phyloP scores from a whole-genome alignment of 306 rosid species.

The Fragaria nilgerrensis region DNA sequence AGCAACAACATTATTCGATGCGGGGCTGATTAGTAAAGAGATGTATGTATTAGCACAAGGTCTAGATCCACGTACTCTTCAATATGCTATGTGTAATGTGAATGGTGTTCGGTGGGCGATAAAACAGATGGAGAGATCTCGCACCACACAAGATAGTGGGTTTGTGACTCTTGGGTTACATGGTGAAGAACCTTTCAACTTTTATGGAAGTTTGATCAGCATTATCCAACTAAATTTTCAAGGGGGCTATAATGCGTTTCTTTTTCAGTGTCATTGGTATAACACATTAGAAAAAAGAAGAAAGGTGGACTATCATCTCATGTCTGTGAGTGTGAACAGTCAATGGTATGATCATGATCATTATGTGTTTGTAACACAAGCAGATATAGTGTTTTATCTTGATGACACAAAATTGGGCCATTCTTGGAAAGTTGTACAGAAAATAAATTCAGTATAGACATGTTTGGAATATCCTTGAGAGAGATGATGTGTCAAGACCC shows the following conservation, averaged over 20 bases:
- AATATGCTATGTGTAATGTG: too few relatives aligned
- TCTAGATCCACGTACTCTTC: too few relatives aligned
- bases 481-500: too few relatives aligned
- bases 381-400: neutral
- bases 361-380: neutral
- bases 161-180: too few relatives aligned
- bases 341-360: neutral
- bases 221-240: neutral
- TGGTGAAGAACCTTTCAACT: too few relatives aligned
- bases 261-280: neutral
- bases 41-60: too few relatives aligned
- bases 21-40: too few relatives aligned
- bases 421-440: neutral
- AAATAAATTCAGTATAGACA: neutral
- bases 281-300: neutral
- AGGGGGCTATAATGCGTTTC: neutral
- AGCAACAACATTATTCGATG: too few relatives aligned
- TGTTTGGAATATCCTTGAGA: neutral
- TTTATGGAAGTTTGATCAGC: neutral
- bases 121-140: too few relatives aligned
- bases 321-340: neutral
- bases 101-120: too few relatives aligned
- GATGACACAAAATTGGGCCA: neutral
- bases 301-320: neutral
- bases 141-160: too few relatives aligned